These are phyloP conservation scores for Balakata baccata DNA, from an alignment of 345 rosid species.

Conservation along the genomic window DNA sequence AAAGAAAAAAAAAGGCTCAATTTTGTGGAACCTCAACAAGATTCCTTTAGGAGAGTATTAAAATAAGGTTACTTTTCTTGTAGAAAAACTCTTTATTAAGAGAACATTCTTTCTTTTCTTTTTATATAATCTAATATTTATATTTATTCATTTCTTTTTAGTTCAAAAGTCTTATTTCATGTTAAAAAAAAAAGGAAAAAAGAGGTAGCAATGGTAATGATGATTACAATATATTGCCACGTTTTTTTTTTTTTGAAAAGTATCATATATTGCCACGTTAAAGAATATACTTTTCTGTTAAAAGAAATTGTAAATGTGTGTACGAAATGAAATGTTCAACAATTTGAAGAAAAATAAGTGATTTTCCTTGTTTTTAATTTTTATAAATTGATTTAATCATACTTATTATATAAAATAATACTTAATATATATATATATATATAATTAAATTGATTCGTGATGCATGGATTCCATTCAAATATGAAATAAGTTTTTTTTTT, in stretches of 20 bases:
- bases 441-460: no score
- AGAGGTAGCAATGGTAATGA: not conserved
- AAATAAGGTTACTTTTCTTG: constrained; percentile 12
- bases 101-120: not conserved
- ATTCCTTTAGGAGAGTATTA: not conserved
- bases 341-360: no score
- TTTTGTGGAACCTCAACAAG: not conserved
- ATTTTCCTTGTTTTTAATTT: no score
- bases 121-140: not conserved
- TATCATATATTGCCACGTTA: not conserved
- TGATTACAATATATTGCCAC: not conserved
- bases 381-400: no score
- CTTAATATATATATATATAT: no score
- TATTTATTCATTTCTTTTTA: not conserved
- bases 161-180: constrained; percentile 6
- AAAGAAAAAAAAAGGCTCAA: not conserved
- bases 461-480: no score
- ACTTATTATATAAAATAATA: no score
- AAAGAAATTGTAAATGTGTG: not conserved
- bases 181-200: not conserved
- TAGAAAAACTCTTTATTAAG: not conserved
- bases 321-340: no score
- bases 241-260: no score
- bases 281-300: not conserved
- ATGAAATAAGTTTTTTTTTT: no score